phyloP scores from a whole-genome alignment of 768 basidiomycete genomes.

The Lentinula sp. region DNA sequence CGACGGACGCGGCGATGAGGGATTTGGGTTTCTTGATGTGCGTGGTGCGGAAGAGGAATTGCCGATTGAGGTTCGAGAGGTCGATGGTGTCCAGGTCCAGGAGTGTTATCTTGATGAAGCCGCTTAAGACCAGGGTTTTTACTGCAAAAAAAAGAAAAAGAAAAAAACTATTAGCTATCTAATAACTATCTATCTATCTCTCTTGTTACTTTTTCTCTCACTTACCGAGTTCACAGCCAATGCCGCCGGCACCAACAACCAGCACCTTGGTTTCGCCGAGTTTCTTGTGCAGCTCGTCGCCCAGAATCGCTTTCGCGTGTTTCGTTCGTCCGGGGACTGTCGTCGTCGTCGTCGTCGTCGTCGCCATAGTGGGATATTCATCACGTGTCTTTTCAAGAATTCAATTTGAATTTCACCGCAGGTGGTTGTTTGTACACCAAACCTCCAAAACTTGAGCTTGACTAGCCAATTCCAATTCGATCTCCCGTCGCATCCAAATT shows the following conservation, averaged over 20 bases:
- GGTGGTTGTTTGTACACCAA: no score
- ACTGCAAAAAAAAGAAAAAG: constrained; percentile 38
- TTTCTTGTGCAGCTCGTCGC: constrained; percentile 57
- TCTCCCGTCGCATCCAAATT: no score
- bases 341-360: constrained; percentile 26
- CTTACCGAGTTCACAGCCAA: constrained; percentile 92
- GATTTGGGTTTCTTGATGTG: constrained; percentile 98
- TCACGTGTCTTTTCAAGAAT: no score
- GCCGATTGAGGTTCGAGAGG: constrained; percentile 93
- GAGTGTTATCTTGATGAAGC: constrained; percentile 88
- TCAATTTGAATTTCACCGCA: no score
- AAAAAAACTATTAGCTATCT: not conserved
- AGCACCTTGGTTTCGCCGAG: constrained; percentile 67
- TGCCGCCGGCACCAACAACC: constrained; percentile 93
- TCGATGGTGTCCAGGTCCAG: constrained; percentile 98
- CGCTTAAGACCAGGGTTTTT: constrained; percentile 91
- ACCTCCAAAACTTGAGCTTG: no score
- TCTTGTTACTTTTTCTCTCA: no score
- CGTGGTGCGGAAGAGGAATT: constrained; percentile 95
- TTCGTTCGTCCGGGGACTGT: constrained; percentile 42
- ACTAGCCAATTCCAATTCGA: no score
- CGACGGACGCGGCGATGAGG: constrained; percentile 81
- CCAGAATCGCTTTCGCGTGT: constrained; percentile 77
- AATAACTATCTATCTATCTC: no score
- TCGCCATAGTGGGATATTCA: no score